phyloP scores from a whole-genome alignment of 768 basidiomycete genomes.

The Podaxis sp. region DNA sequence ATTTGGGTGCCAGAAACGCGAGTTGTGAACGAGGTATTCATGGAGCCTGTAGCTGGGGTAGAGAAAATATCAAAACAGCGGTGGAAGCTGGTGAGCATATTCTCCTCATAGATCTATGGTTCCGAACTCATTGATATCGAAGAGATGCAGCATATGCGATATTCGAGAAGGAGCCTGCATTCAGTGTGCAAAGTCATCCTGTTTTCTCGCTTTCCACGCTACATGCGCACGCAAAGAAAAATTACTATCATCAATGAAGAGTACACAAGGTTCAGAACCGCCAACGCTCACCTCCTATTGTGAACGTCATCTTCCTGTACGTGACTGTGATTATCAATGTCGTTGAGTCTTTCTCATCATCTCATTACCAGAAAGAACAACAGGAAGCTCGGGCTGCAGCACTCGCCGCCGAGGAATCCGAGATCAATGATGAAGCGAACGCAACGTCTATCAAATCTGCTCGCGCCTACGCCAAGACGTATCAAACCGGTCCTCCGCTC shows the following conservation, averaged over 20 bases:
- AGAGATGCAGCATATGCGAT: constrained; percentile 51
- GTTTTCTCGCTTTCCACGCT: constrained; percentile 91
- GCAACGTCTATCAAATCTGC: constrained; percentile 70
- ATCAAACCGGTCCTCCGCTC: constrained; percentile 89
- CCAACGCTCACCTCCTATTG: constrained; percentile 79
- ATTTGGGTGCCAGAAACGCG: constrained; percentile 97
- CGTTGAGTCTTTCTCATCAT: background rate
- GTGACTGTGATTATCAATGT: constrained; percentile 23
- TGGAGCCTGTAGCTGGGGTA: constrained; percentile 94
- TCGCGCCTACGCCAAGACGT: constrained; percentile 87
- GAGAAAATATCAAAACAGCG: constrained; percentile 86
- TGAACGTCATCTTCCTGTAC: constrained; percentile 86
- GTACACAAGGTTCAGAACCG: constrained; percentile 70
- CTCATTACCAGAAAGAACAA: constrained; percentile 51
- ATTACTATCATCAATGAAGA: constrained; percentile 85
- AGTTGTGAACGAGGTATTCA: constrained; percentile 92
- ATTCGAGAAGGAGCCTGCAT: constrained; percentile 80
- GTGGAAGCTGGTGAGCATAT: constrained; percentile 82
- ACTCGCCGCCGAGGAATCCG: constrained; percentile 49
- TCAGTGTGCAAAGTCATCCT: constrained; percentile 88
- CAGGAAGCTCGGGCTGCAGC: constrained; percentile 57
- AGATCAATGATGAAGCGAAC: constrained; percentile 34
- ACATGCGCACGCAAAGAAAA: constrained; percentile 91
- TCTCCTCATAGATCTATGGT: background rate
- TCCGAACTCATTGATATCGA: constrained; percentile 3